Base-by-base conservation (phyloP, 116 monocot genomes). In the Thalassia testudinum region DNA sequence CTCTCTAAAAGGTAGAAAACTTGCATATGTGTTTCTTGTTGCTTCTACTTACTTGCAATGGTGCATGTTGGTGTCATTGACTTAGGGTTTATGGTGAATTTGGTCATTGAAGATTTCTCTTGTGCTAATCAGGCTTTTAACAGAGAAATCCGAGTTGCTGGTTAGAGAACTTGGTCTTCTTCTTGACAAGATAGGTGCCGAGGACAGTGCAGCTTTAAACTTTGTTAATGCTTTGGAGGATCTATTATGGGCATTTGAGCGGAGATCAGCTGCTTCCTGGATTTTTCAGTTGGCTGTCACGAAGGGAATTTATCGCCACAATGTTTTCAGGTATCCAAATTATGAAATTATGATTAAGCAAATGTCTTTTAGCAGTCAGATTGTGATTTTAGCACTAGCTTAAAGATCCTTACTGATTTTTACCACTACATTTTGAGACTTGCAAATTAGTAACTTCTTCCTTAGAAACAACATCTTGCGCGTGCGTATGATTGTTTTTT, bases 181-280 rank as follows among this genome's bases (percentile, higher is more conserved):
- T 53, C 73, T 99, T 58, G 82, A 60, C 26, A 38, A 82, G 25
- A 70, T 99, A 30, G 62, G 59, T 38, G 57, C 61, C 5, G 82
- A 85, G 72, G 97, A 99, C 30, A 69, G 77, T 73, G 97, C 90
- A 49, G 71, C 76, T 38, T 83, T 90, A 49, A 89, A 99, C 70
- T 99, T 99, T 67, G 82, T 99, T 15, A 99, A 90, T 76, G 85
- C 97, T 53, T 52, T 99, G 47, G 82, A 77, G 69, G 82, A 99
- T 62, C 81, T 99, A 42, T 62, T 99, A 25, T 99, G 97, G 97
- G 82, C 97, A 61, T 99, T 90, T 86, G 90, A 99, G 55, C 57
- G 66, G 23, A 69, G 90, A 12, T 86, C 79, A 42, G 86, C 90
- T 54, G 90, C 90, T 50, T 89, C 79, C 47, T 86, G 97, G 86